phyloP scores from a whole-genome alignment of 192 early-diverging fungal species.

The Linnemannia exigua region DNA sequence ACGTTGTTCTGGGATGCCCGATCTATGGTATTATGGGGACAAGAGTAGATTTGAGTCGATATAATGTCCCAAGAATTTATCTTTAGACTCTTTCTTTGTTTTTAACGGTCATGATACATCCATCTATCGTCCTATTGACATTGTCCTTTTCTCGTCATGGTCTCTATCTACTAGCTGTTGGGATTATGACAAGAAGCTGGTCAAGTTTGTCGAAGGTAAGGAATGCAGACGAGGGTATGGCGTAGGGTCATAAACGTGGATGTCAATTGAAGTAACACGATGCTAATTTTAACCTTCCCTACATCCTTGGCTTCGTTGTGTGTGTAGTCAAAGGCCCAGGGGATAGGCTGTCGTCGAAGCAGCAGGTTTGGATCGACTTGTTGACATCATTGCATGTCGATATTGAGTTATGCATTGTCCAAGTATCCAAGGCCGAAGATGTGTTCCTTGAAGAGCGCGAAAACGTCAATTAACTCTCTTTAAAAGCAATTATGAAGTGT shows the following conservation, averaged over 20 bases:
- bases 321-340: constrained; percentile 76
- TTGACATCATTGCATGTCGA: constrained; percentile 63
- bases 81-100: no score
- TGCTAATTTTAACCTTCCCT: not conserved
- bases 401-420: constrained; percentile 76
- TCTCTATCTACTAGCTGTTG: constrained; percentile 61
- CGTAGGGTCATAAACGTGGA: not conserved
- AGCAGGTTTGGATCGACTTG: constrained; percentile 77
- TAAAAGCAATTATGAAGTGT: not conserved
- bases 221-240: not conserved
- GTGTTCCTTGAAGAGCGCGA: constrained; percentile 34
- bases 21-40: constrained; percentile 67
- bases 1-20: constrained; percentile 76
- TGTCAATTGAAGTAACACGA: not conserved
- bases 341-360: constrained; percentile 76
- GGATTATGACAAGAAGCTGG: constrained; percentile 67
- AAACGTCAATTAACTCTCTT: constrained; percentile 14
- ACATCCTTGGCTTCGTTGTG: not conserved
- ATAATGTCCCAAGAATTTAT: not conserved
- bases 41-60: not conserved
- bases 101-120: no score
- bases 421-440: constrained; percentile 59
- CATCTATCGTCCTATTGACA: not conserved
- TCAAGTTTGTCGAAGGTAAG: constrained; percentile 73
- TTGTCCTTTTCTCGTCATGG: not conserved